These are phyloP conservation scores for Rickenella mellea DNA, from an alignment of 768 basidiomycete species.

Conservation along the genomic window DNA sequence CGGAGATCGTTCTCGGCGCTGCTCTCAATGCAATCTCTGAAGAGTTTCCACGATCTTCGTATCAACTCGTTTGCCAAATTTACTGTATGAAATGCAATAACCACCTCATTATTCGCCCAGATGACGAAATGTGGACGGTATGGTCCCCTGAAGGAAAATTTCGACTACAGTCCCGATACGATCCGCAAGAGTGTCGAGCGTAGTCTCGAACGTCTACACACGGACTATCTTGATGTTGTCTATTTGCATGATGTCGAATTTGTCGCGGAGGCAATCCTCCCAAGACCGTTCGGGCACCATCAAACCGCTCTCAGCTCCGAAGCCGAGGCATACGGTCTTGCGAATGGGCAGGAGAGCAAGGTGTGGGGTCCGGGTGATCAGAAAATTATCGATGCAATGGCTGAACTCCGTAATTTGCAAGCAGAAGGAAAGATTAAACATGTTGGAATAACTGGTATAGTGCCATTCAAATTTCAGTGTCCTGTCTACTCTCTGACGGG, in stretches of 20 bases:
- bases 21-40: constrained; percentile 45
- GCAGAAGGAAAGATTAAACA: constrained; percentile 61
- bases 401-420: constrained; percentile 57
- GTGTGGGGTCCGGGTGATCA: constrained; percentile 65
- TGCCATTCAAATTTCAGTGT: constrained; percentile 1
- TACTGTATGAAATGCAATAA: constrained; percentile 1
- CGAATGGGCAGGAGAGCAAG: constrained; percentile 42
- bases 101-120: constrained; percentile 23
- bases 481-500: not conserved
- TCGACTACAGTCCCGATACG: constrained; percentile 64
- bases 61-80: constrained; percentile 47
- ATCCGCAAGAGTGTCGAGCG: constrained; percentile 59
- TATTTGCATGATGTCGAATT: constrained; percentile 85
- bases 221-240: constrained; percentile 69
- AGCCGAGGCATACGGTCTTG: constrained; percentile 56
- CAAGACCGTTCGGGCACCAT: constrained; percentile 47
- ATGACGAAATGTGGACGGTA: constrained; percentile 85
- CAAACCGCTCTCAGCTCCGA: constrained; percentile 42
- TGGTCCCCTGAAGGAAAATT: constrained; percentile 37
- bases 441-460: constrained; percentile 74
- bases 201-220: constrained; percentile 62
- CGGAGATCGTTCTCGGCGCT: constrained; percentile 68
- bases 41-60: constrained; percentile 73
- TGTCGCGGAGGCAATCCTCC: constrained; percentile 43
- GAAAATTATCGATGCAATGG: constrained; percentile 56